phyloP scores from a whole-genome alignment of 345 rosid genomes.

The Rhodamnia rubescens region DNA sequence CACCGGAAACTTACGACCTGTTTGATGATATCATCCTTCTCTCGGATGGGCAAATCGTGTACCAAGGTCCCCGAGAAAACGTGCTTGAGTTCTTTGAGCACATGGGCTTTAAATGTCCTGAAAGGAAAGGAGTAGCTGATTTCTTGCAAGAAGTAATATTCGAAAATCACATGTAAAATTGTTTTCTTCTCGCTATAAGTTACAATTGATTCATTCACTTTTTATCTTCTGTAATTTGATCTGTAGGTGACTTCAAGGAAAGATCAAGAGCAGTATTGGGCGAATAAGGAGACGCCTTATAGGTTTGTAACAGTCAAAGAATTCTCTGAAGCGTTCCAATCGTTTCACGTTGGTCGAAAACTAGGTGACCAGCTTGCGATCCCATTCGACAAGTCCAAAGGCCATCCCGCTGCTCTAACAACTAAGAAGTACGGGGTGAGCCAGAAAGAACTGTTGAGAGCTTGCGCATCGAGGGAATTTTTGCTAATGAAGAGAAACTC shows the following conservation, averaged over 20 bases:
- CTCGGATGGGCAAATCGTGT: slow-evolving; percentile 71
- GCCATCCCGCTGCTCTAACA: slow-evolving; percentile 69
- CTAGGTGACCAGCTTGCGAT: slow-evolving; percentile 53
- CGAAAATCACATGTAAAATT: not conserved
- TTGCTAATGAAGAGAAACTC: slow-evolving; percentile 90
- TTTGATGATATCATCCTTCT: slow-evolving; percentile 72
- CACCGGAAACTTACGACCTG: slow-evolving; percentile 64
- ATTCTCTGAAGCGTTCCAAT: slow-evolving; percentile 60
- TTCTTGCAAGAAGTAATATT: slow-evolving; percentile 64
- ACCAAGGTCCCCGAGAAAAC: slow-evolving; percentile 61
- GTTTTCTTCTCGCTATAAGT: not conserved
- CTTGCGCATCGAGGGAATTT: slow-evolving; percentile 65
- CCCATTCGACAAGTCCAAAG: slow-evolving; percentile 64
- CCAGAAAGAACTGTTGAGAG: slow-evolving; percentile 49
- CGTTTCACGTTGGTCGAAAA: slow-evolving; percentile 47
- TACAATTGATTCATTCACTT: not conserved
- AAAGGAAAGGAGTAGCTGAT: slow-evolving; percentile 79
- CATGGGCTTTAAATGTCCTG: slow-evolving; percentile 65
- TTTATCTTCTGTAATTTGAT: not conserved
- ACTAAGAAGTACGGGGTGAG: slow-evolving; percentile 53
- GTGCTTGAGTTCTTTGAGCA: slow-evolving; percentile 56
- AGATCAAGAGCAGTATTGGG: slow-evolving; percentile 88
- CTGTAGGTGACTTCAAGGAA: slow-evolving; percentile 52
- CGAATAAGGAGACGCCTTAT: slow-evolving; percentile 38
- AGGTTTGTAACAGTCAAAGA: slow-evolving; percentile 44